These are phyloP conservation scores for Umbelopsis vinacea DNA, from an alignment of 192 early-diverging fungal species.

Conservation along the genomic window DNA sequence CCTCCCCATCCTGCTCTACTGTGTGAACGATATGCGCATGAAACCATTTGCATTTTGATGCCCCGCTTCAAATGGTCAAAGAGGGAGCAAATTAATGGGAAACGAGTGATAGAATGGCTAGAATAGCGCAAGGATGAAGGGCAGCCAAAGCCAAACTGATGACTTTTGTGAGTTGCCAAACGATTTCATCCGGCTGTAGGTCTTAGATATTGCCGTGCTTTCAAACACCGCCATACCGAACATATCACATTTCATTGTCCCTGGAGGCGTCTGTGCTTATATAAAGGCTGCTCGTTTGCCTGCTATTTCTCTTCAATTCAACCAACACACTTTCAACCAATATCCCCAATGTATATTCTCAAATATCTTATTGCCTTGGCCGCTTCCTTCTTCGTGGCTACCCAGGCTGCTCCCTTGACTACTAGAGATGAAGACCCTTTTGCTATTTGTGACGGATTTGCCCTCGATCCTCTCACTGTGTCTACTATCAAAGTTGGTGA, in stretches of 20 bases:
- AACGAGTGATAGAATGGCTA: no score
- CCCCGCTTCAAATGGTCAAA: background rate
- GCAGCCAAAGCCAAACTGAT: no score
- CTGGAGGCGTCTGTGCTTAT: background rate
- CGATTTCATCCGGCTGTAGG: background rate
- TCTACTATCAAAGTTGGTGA: background rate
- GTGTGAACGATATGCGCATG: slow-evolving; percentile 4
- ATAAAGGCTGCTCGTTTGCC: background rate
- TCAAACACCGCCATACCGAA: background rate
- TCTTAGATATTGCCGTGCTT: background rate
- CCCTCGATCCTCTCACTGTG: background rate
- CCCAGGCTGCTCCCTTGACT: background rate
- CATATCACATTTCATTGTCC: slow-evolving; percentile 6
- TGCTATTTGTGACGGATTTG: slow-evolving; percentile 13
- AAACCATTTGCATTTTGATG: background rate
- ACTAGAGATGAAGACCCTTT: background rate
- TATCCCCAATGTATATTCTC: background rate
- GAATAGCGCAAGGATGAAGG: no score
- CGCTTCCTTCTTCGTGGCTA: background rate
- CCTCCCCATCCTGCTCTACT: background rate
- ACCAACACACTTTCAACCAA: background rate
- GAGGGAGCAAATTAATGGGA: no score
- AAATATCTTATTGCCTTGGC: background rate
- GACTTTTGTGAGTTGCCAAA: no score
- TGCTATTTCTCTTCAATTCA: background rate